Percentiles rank a stretch among this genome's conserved stretches.
These are phyloP conservation scores for Podospora anserina DNA, from an alignment of 495 filamentous ascomycete genomes.

Conservation along the genomic window DNA sequence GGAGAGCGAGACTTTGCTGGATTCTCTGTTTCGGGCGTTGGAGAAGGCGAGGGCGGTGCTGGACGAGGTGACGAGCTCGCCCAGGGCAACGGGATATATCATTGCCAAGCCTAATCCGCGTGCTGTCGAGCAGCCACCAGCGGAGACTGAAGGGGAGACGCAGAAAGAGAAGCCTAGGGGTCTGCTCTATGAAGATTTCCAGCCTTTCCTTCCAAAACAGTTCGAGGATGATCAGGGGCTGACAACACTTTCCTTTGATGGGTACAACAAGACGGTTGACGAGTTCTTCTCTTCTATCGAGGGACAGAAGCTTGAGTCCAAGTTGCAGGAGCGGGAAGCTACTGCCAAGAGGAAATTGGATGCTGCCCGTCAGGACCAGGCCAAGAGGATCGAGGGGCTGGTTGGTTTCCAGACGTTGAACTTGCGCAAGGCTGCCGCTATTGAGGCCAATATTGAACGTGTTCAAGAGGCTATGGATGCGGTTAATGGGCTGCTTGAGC, in stretches of 20 bases:
- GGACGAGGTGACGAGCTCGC: conserved; percentile 55
- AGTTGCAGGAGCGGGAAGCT: conserved; percentile 74
- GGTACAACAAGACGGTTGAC: conserved; percentile 90
- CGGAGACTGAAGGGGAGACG: conserved; percentile 39
- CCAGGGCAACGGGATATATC: conserved; percentile 75
- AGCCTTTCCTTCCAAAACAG: conserved; percentile 85
- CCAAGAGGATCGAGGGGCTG: conserved; percentile 75
- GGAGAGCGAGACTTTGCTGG: conserved; percentile 59
- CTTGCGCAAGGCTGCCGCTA: conserved; percentile 81
- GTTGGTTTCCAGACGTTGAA: conserved; percentile 77
- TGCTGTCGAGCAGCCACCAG: conserved; percentile 26
- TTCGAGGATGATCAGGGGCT: conserved; percentile 64
- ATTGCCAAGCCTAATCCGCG: conserved; percentile 63
- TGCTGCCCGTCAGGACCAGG: conserved; percentile 74
- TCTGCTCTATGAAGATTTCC: conserved; percentile 88
- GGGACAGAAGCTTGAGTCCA: conserved; percentile 84
- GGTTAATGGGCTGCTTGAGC: conserved; percentile 80
- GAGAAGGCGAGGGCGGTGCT: conserved; percentile 64
- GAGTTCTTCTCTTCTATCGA: conserved; percentile 97
- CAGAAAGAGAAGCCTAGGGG: conserved; percentile 41
- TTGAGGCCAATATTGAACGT: conserved; percentile 81
- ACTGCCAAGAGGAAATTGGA: conserved; percentile 79
- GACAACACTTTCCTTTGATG: conserved; percentile 69
- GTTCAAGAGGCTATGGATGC: conserved; percentile 90
- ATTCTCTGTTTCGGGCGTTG: conserved; percentile 61